Conservation (phyloP, 2,329 filamentous ascomycete species). For the Coniochaeta sp. region DNA sequence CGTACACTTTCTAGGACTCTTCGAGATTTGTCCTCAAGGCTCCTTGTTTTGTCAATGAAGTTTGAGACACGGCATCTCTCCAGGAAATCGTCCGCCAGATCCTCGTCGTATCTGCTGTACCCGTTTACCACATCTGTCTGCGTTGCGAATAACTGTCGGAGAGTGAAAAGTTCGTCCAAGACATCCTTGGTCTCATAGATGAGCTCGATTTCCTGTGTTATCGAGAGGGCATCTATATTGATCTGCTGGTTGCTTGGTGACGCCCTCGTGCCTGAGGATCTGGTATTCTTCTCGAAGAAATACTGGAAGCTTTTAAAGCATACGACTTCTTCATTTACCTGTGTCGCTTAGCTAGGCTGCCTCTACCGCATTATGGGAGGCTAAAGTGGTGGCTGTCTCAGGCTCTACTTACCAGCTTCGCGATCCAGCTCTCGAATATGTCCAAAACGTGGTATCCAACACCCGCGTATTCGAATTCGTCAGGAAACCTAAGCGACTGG, state of each 20-base stretch:
- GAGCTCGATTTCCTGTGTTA: background rate
- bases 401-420: background rate
- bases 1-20: background rate
- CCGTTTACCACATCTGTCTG: background rate
- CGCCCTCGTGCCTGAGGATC: background rate
- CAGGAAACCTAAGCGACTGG: background rate
- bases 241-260: background rate
- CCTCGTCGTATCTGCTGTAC: background rate
- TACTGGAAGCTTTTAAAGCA: background rate
- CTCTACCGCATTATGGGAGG: too few relatives aligned
- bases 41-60: background rate
- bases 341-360: background rate
- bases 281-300: background rate
- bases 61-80: background rate
- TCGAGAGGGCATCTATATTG: background rate
- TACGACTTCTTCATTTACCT: background rate
- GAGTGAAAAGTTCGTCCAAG: background rate
- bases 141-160: background rate
- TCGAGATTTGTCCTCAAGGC: background rate
- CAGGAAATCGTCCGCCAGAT: background rate
- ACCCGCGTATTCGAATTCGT: background rate
- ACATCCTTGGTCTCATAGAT: background rate
- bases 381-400: background rate
- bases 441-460: background rate
- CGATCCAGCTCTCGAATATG: background rate